Evolutionary conservation across 768 basidiomycete genomes (phyloP).

Genomic region (Suillus variegatus): DNA sequence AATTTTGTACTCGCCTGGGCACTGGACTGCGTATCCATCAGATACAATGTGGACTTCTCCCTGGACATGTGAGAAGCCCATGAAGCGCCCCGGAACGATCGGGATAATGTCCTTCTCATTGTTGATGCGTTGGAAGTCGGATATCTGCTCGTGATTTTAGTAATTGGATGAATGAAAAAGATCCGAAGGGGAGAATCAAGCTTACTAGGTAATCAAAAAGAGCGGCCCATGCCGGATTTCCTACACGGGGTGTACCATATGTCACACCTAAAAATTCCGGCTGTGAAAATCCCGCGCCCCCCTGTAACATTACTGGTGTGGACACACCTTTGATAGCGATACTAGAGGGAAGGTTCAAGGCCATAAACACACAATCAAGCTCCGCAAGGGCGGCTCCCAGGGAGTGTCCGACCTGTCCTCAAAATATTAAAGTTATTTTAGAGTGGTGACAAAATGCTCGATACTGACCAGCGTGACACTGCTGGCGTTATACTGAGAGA

Average conservation of each 20-base stretch:
- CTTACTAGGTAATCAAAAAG: slow-evolving; percentile 28
- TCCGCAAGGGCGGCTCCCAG: slow-evolving; percentile 55
- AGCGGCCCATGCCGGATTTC: slow-evolving; percentile 29
- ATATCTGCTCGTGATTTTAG: slow-evolving; percentile 14
- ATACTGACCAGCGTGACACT: slow-evolving; percentile 43
- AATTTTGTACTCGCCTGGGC: slow-evolving; percentile 35
- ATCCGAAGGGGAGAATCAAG: not conserved
- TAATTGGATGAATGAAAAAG: not conserved
- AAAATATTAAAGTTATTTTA: not conserved
- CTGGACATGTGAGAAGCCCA: slow-evolving; percentile 45
- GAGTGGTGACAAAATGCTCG: slow-evolving; percentile 4
- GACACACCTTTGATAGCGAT: slow-evolving; percentile 29
- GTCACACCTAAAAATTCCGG: slow-evolving; percentile 18
- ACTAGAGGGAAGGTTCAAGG: slow-evolving; percentile 45
- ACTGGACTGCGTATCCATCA: slow-evolving; percentile 37
- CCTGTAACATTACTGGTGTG: not conserved
- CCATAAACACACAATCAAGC: slow-evolving; percentile 50
- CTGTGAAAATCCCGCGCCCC: not conserved
- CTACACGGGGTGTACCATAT: slow-evolving; percentile 32
- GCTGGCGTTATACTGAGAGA: slow-evolving; percentile 38
- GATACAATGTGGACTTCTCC: slow-evolving; percentile 47
- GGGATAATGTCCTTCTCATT: slow-evolving; percentile 49
- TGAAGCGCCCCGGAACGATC: slow-evolving; percentile 51
- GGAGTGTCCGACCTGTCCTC: slow-evolving; percentile 45
- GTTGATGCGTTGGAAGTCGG: slow-evolving; percentile 30